Evolutionary conservation across 495 filamentous ascomycete genomes (phyloP), one percentile per base, ranked within the genome.

Genomic region (Trichoderma erinaceum): DNA sequence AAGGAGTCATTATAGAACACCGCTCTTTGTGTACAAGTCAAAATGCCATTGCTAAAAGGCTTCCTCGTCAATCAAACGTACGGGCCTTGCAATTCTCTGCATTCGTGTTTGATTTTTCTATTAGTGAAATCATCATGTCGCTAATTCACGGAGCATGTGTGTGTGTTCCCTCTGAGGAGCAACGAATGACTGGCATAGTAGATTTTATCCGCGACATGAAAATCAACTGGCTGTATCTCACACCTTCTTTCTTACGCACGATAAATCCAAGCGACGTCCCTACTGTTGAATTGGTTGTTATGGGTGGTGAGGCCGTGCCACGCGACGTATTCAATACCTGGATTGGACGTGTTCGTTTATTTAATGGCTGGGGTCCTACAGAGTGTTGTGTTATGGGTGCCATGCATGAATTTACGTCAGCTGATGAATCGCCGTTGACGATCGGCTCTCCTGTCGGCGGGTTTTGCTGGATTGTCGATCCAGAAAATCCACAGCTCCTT

Each of bases 51-150:
- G 35, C 18, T 3, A 2, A 71, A 70, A 23, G 72, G 75, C 16
- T 74, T 84, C 2, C 79, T 81, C 0, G 63, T 66, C 0, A 70
- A 87, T 18, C 69, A 78, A 29, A 77, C 71, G 1, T 71, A 86
- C 13, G 76, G 71, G 1, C 87, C 8, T 79, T 92, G 70, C 89
- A 92, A 69, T 86, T 89, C 66, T 87, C 89, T 2, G 86, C 86
- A 46, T 90, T 86, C 71, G 86, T 86, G 0, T 89, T 89, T 46
- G 90, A 93, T 68, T 82, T 87, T 35, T 86, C 86, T 58, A 79
- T 91, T n/a, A 72, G 84, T 4, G 89, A 92, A 66, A 86, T 89
- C 4, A 84, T 90, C 67, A 85, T 87, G 7, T 87, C 87, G 0
- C 75, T 93, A 0, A 85, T 86, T 12, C 69, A 76, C 23, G 86